phyloP scores from a whole-genome alignment of 1,139 yeast species.

The Blastobotrys buckinghamii region DNA sequence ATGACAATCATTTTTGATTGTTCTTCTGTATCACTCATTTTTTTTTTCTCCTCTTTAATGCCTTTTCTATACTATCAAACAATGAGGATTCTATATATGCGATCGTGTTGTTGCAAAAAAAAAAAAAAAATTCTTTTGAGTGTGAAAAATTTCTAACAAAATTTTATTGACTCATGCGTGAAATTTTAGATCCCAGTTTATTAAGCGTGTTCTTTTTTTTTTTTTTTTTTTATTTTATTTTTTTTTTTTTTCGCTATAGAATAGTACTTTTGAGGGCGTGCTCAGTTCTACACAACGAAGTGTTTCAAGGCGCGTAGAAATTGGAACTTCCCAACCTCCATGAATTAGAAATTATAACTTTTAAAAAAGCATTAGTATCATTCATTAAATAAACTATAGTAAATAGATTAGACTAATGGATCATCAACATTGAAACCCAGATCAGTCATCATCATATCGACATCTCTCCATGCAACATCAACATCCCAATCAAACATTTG shows the following conservation, averaged over 20 bases:
- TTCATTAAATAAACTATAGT: background rate
- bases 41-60: slow-evolving; percentile 6
- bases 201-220: no score
- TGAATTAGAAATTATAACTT: background rate
- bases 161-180: background rate
- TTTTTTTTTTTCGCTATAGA: no score
- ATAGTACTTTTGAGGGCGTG: background rate
- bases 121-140: slow-evolving; percentile 3
- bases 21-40: slow-evolving; percentile 59
- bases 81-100: no score
- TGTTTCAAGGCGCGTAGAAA: background rate
- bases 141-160: background rate
- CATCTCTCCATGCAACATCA: slow-evolving; percentile 82
- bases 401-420: slow-evolving; percentile 9
- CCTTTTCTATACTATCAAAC: background rate
- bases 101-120: background rate
- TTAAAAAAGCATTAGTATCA: background rate
- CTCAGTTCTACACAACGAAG: background rate
- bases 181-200: no score
- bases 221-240: no score
- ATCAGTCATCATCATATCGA: slow-evolving; percentile 87
- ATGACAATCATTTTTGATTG: slow-evolving; percentile 85
- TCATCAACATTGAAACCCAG: slow-evolving; percentile 73
- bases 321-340: background rate
- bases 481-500: slow-evolving; percentile 43